Conservation (phyloP, 805 yeast genomes). For the Lachancea quebecensis region DNA sequence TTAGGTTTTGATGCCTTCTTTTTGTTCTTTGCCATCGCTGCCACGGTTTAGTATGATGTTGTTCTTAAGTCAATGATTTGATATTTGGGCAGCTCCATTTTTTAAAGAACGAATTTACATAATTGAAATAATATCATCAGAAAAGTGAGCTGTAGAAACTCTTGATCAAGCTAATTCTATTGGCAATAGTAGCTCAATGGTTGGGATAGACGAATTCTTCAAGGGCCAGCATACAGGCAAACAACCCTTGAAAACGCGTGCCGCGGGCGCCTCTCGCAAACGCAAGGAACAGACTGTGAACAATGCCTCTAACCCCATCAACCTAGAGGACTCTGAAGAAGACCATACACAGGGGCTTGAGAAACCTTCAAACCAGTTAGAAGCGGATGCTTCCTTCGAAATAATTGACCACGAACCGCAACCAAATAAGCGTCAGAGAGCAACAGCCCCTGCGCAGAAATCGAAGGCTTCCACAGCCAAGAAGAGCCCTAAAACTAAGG, state of each 20-base stretch:
- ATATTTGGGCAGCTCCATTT: slow-evolving; percentile 38
- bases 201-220: slow-evolving; percentile 37
- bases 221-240: slow-evolving; percentile 1
- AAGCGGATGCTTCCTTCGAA: slow-evolving; percentile 1
- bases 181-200: slow-evolving; percentile 21
- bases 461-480: background rate
- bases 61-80: background rate
- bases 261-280: background rate
- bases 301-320: slow-evolving; percentile 5
- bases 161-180: background rate
- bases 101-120: slow-evolving; percentile 15
- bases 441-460: background rate
- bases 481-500: background rate
- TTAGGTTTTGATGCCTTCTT: slow-evolving; percentile 12
- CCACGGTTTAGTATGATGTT: background rate
- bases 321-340: background rate
- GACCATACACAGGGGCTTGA: background rate
- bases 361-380: background rate
- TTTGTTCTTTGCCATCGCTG: slow-evolving; percentile 18
- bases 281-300: background rate
- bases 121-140: too few species aligned
- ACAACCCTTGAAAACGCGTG: background rate
- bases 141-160: too few species aligned
- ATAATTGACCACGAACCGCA: slow-evolving; percentile 1
- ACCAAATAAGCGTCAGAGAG: background rate